These are phyloP conservation scores for Candida sithepensis DNA, from an alignment of 805 yeast genomes.

Conservation along the genomic window DNA sequence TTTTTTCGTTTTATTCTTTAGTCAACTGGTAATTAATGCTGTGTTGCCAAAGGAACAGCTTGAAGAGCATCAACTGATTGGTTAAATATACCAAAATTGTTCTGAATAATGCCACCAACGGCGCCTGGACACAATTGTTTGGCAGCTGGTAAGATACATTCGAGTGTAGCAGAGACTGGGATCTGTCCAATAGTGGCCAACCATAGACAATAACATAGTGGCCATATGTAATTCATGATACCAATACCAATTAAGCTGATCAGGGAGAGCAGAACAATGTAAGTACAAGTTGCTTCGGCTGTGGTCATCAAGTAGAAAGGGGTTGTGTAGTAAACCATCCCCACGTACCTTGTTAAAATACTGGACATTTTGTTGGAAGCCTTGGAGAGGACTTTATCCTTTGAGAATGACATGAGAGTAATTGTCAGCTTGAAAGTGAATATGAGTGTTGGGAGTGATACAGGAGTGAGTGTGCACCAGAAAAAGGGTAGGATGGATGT, in stretches of 20 bases:
- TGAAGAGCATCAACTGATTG: background rate
- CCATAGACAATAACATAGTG: background rate
- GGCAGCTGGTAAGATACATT: background rate
- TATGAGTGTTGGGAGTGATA: background rate
- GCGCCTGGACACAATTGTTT: background rate
- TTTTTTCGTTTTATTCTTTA: no score
- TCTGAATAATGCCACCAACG: background rate
- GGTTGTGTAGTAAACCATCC: constrained; percentile 17
- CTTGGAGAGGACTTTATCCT: background rate
- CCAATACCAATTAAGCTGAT: constrained; percentile 8
- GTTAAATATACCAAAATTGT: background rate
- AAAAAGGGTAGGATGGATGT: no score
- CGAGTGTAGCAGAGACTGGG: background rate
- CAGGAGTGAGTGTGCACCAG: background rate
- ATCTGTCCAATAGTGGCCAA: background rate
- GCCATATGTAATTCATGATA: constrained; percentile 4
- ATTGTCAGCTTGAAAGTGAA: background rate
- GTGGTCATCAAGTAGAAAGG: constrained; percentile 23
- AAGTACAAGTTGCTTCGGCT: constrained; percentile 15
- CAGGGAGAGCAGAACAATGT: constrained; percentile 9
- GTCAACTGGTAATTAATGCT: no score
- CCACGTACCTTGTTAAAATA: constrained; percentile 6
- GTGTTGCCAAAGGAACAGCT: background rate
- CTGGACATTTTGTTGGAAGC: background rate
- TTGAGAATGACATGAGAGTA: background rate